Percentiles rank a stretch among this genome's conserved stretches.
Evolutionary conservation across 2,329 filamentous ascomycete genomes (phyloP).

Genomic region (Neofusicoccum umdonicola): DNA sequence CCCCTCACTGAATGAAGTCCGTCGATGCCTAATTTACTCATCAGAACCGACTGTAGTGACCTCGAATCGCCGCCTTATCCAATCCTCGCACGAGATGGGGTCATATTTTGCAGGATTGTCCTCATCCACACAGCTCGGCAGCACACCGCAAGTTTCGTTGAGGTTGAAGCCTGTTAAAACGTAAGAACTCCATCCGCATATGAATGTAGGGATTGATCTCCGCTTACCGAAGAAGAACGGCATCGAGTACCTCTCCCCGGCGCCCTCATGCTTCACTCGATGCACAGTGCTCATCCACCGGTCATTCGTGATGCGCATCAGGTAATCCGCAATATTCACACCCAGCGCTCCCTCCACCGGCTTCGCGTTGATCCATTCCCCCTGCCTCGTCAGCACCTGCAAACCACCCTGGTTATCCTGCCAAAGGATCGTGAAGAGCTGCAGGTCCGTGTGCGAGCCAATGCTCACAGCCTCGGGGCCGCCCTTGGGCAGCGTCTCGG

Average conservation of each 20-base stretch:
- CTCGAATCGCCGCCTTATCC: neutral
- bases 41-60: neutral
- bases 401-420: conserved; percentile 29
- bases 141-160: conserved; percentile 5
- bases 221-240: conserved; percentile 56
- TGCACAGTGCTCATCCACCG: conserved; percentile 42
- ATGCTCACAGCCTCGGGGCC: conserved; percentile 31
- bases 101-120: conserved; percentile 50
- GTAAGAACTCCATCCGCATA: conserved; percentile 47
- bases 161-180: conserved; percentile 41
- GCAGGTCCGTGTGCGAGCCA: conserved; percentile 46
- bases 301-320: conserved; percentile 43
- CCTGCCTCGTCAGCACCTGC: conserved; percentile 43
- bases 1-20: no score
- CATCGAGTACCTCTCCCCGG: conserved; percentile 50
- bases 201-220: no score
- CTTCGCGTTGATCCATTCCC: conserved; percentile 40
- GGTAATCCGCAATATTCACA: conserved; percentile 43
- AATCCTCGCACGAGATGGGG: conserved; percentile 29
- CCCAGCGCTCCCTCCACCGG: conserved; percentile 37
- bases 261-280: conserved; percentile 45
- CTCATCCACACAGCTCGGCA: conserved; percentile 43
- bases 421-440: conserved; percentile 52
- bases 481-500: conserved; percentile 33
- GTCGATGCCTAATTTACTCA: no score